Conservation (phyloP, 768 basidiomycete genomes). For the Russula virescens region DNA sequence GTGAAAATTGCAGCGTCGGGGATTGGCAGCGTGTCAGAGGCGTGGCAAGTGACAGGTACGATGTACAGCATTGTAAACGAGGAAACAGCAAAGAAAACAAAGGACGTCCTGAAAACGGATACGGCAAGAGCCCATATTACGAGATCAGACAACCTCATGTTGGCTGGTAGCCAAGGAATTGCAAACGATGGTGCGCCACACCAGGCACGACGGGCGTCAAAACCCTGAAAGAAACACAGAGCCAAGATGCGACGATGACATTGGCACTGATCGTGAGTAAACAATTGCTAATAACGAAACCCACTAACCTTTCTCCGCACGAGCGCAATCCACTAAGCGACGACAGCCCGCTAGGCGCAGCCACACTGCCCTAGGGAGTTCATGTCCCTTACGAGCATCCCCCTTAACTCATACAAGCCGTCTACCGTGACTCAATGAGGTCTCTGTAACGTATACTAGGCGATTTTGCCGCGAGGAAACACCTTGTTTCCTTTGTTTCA, state of each 20-base stretch:
- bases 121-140: not conserved
- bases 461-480: not conserved
- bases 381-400: not conserved
- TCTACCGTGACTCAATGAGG: not conserved
- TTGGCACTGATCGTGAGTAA: not conserved
- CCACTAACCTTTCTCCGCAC: not conserved
- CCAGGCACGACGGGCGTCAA: constrained; percentile 1
- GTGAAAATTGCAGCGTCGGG: not conserved
- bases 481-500: constrained; percentile 11
- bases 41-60: not conserved
- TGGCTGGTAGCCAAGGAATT: not conserved
- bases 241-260: not conserved
- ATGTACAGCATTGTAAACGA: not conserved
- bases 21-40: not conserved
- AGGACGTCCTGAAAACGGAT: not conserved
- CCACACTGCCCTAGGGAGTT: not conserved
- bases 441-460: not conserved
- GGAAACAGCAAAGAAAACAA: not conserved
- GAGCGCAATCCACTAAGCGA: not conserved
- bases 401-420: constrained; percentile 3
- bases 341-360: not conserved
- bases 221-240: not conserved
- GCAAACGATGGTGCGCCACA: not conserved
- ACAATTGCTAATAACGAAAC: not conserved
- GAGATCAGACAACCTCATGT: not conserved